phyloP scores from a whole-genome alignment of 1,284 basidiomycete genomes.

The Kalmanozyma brasiliensis region DNA sequence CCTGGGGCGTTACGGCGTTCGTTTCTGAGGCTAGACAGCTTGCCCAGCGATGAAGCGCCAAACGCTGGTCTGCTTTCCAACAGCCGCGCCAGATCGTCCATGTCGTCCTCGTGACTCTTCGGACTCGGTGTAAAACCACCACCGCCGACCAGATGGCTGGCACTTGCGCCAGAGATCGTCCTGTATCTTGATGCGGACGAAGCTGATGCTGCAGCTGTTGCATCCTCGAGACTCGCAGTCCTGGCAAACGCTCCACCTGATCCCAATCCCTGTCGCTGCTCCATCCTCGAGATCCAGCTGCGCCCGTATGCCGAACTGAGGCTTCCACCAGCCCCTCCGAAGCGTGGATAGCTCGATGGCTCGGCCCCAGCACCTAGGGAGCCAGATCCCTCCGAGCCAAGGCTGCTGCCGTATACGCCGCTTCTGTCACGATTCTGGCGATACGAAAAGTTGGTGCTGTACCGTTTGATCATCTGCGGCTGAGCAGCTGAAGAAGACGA shows the following conservation, averaged over 20 bases:
- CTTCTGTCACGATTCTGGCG: constrained; percentile 38
- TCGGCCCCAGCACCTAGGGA: constrained; percentile 30
- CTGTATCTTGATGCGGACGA: constrained; percentile 30
- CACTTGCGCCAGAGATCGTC: constrained; percentile 5
- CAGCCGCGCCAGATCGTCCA: constrained; percentile 54
- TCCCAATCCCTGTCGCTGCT: constrained; percentile 51
- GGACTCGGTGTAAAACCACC: constrained; percentile 34
- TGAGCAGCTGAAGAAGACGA: constrained; percentile 24
- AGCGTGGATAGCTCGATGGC: constrained; percentile 40
- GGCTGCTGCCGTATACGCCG: constrained; percentile 37
- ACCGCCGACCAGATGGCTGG: constrained; percentile 9
- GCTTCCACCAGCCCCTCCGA: constrained; percentile 34
- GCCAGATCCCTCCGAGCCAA: constrained; percentile 31
- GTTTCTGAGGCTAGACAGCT: constrained; percentile 20
- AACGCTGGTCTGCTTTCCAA: constrained; percentile 47
- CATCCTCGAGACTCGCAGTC: constrained; percentile 38
- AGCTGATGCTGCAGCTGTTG: constrained; percentile 28
- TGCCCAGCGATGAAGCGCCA: constrained; percentile 27
- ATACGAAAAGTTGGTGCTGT: constrained; percentile 56
- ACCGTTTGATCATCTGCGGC: constrained; percentile 61
- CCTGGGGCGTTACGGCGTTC: constrained; percentile 30
- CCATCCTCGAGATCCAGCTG: constrained; percentile 55
- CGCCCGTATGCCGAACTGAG: constrained; percentile 39
- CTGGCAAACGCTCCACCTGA: constrained; percentile 39
- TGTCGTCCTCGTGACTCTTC: constrained; percentile 54